Conservation (phyloP, 1,284 basidiomycete genomes). For the Cutaneotrichosporon sp. region DNA sequence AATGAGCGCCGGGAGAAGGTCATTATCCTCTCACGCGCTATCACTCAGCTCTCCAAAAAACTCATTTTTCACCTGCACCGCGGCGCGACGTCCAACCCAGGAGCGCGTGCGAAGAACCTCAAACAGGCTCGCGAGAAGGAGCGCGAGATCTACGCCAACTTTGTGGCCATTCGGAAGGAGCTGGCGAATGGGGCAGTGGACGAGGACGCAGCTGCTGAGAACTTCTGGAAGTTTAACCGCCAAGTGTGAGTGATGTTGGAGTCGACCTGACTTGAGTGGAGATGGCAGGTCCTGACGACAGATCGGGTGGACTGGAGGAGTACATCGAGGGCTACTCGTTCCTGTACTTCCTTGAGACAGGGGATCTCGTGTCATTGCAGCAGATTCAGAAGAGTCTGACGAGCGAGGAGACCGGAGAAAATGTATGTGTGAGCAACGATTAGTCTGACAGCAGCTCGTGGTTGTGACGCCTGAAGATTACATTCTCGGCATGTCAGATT, state of each 20-base stretch:
- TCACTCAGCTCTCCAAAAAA: slow-evolving; percentile 90
- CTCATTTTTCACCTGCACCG: slow-evolving; percentile 91
- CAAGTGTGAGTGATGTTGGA: slow-evolving; percentile 59
- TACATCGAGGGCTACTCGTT: slow-evolving; percentile 92
- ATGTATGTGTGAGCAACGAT: background rate
- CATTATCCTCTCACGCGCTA: slow-evolving; percentile 60
- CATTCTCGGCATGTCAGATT: slow-evolving; percentile 83
- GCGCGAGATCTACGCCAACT: slow-evolving; percentile 62
- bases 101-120: slow-evolving; percentile 30
- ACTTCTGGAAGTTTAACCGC: slow-evolving; percentile 73
- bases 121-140: slow-evolving; percentile 63
- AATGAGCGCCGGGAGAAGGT: slow-evolving; percentile 48
- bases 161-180: slow-evolving; percentile 61
- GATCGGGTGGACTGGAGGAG: slow-evolving; percentile 64
- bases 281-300: slow-evolving; percentile 13
- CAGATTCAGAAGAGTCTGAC: slow-evolving; percentile 64
- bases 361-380: slow-evolving; percentile 62
- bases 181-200: slow-evolving; percentile 52
- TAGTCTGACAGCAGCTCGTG: slow-evolving; percentile 37
- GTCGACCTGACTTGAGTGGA: background rate
- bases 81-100: slow-evolving; percentile 50
- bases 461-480: slow-evolving; percentile 81
- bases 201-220: slow-evolving; percentile 43
- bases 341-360: slow-evolving; percentile 74
- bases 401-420: slow-evolving; percentile 41